Evolutionary conservation across 1,139 yeast genomes (phyloP).

Genomic region (Hanseniaspora gamundiae): DNA sequence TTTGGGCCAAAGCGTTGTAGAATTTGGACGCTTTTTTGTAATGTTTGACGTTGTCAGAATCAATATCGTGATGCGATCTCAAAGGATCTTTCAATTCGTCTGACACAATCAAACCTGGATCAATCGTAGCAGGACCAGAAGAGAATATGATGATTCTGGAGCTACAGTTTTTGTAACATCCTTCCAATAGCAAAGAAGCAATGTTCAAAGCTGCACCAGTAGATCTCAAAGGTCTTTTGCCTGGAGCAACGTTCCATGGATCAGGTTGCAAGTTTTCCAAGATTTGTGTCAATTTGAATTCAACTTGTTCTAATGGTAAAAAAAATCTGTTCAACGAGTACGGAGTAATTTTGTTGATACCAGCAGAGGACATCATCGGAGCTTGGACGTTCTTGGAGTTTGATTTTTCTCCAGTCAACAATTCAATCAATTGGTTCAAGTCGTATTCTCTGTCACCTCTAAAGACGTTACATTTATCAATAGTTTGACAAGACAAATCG

Average conservation of each 20-base stretch:
- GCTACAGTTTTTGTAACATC: slow-evolving; percentile 80
- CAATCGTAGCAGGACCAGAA: slow-evolving; percentile 92
- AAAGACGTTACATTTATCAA: slow-evolving; percentile 76
- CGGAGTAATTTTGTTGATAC: slow-evolving; percentile 27
- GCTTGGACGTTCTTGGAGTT: slow-evolving; percentile 10
- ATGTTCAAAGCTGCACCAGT: slow-evolving; percentile 89
- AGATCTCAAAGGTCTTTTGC: slow-evolving; percentile 80
- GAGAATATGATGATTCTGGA: slow-evolving; percentile 85
- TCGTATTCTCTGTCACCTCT: slow-evolving; percentile 87
- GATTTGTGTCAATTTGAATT: slow-evolving; percentile 70
- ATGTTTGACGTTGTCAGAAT: slow-evolving; percentile 81
- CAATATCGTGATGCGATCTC: slow-evolving; percentile 93
- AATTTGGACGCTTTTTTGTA: slow-evolving; percentile 82
- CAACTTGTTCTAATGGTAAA: slow-evolving; percentile 76
- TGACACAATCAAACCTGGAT: slow-evolving; percentile 91
- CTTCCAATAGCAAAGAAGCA: slow-evolving; percentile 73
- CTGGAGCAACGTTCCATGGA: slow-evolving; percentile 87
- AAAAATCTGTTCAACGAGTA: slow-evolving; percentile 56
- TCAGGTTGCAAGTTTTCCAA: slow-evolving; percentile 73
- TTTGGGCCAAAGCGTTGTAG: slow-evolving; percentile 68
- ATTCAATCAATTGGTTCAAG: slow-evolving; percentile 60
- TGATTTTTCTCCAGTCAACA: slow-evolving; percentile 44
- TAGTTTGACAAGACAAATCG: slow-evolving; percentile 70
- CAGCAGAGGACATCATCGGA: slow-evolving; percentile 13
- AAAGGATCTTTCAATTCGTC: slow-evolving; percentile 89